Evolutionary conservation across 129 eudicot species (phyloP), one percentile per base, ranked within the genome.

Genomic region (Escallonia herrerae): DNA sequence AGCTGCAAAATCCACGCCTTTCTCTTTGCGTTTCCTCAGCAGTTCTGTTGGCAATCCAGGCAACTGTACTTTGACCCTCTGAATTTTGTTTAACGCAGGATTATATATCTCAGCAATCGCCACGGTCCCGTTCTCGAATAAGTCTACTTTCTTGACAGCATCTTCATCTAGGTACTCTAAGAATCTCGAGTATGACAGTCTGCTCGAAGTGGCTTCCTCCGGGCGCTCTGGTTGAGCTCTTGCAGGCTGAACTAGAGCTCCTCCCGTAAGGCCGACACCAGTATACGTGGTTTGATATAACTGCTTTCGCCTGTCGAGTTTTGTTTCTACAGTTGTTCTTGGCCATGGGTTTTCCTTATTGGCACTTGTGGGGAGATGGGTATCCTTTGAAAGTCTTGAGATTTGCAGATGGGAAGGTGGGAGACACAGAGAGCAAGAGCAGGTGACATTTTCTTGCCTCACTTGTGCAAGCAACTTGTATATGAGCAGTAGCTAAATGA

Each of bases 141-240:
- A 72, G 71, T 89, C 95, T 55, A 89, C 95, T 43, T 83, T 89
- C 74, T 56, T 85, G 58, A 89, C 95, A 58, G 50, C 82, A 49
- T 84, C 95, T 79, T 79, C 82, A 61, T 86, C 71, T 33, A 89
- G 66, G 75, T 89, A 89, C 65, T 89, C 83, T 75, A 89, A 64
- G 64, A 89, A 86, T 76, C 95, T 89, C 10, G 95, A 85, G 61
- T 89, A 89, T 5, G 96, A 89, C 63, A 89, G 49, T 55, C 90
- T 73, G 61, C 79, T 86, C 15, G 94, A 82, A 76, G 84, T n/a
- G 5, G 76, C 76, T 12, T 70, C 84, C 12, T 5, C 65, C 39
- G 90, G 86, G 62, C 72, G 71, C 54, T 85, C 87, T 1, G 81
- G 86, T 69, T 71, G 84, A 1, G 86, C 85, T 61, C 50, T 75